Percentiles rank a stretch among this genome's conserved stretches.
Evolutionary conservation across 169 alveolate species (phyloP).

Genomic region (Plasmodium vinckei): DNA sequence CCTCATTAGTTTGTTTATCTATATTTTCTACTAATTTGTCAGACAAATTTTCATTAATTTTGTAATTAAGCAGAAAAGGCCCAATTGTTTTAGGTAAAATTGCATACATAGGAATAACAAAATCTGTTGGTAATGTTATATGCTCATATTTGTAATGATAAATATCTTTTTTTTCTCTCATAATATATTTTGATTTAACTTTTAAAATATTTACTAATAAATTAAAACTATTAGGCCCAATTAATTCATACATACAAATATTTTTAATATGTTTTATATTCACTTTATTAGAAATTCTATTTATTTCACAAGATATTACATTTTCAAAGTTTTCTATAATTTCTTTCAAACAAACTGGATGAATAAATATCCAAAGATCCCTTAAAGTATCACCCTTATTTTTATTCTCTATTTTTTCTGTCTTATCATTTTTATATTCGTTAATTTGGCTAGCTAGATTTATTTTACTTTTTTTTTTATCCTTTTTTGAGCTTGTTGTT

Average conservation of each 20-base stretch:
- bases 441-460: background rate
- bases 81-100: slow-evolving; percentile 47
- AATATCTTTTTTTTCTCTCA: slow-evolving; percentile 4
- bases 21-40: background rate
- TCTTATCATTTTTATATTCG: background rate
- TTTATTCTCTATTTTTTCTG: background rate
- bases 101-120: slow-evolving; percentile 61
- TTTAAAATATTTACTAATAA: slow-evolving; percentile 41
- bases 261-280: slow-evolving; percentile 56
- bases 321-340: slow-evolving; percentile 16
- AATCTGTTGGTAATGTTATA: slow-evolving; percentile 56
- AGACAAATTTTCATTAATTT: slow-evolving; percentile 3
- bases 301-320: background rate
- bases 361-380: slow-evolving; percentile 66
- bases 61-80: slow-evolving; percentile 41
- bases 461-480: background rate
- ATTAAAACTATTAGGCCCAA: slow-evolving; percentile 50
- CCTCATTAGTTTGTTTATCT: background rate
- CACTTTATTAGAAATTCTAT: background rate
- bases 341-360: slow-evolving; percentile 42
- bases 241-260: slow-evolving; percentile 72
- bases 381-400: background rate
- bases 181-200: slow-evolving; percentile 27
- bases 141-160: slow-evolving; percentile 45
- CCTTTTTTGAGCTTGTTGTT: slow-evolving; percentile 4